Evolutionary conservation across 2,329 filamentous ascomycete genomes (phyloP).

Genomic region (Chaetomium olivaceum): DNA sequence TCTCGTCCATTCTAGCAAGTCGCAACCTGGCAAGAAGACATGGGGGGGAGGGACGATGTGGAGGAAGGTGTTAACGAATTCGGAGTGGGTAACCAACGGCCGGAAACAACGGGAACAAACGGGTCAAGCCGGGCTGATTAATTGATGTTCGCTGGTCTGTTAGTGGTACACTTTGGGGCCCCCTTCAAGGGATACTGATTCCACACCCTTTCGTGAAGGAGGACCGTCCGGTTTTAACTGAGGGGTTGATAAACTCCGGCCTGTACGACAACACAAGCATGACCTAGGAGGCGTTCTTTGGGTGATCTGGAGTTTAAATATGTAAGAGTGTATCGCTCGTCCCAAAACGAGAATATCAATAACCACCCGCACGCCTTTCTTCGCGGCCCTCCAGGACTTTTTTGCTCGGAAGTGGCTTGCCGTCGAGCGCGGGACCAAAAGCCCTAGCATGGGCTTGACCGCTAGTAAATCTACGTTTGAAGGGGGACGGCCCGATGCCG

Average conservation of each 20-base stretch:
- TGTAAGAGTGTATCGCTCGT: not conserved
- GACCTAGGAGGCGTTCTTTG: not conserved
- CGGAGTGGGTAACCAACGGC: not conserved
- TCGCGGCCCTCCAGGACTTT: not conserved
- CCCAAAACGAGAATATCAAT: not conserved
- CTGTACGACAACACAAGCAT: not conserved
- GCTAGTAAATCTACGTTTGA: not conserved
- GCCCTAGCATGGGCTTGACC: not conserved
- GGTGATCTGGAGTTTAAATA: not conserved
- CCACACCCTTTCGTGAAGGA: not conserved
- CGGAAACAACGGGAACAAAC: conserved; percentile 2
- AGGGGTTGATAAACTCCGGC: not conserved
- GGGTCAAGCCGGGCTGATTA: not conserved
- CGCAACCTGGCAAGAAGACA: not conserved
- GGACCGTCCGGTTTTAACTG: not conserved
- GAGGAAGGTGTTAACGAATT: not conserved
- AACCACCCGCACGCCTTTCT: not conserved
- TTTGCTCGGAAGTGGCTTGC: not conserved
- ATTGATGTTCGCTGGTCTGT: not conserved
- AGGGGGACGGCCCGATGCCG: conserved; percentile 11
- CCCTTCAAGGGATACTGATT: not conserved
- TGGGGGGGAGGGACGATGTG: not conserved
- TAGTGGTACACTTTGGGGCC: not conserved
- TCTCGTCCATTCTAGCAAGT: not conserved
- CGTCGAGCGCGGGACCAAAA: not conserved